phyloP scores from a whole-genome alignment of 768 basidiomycete genomes.

The Boletus edulis region DNA sequence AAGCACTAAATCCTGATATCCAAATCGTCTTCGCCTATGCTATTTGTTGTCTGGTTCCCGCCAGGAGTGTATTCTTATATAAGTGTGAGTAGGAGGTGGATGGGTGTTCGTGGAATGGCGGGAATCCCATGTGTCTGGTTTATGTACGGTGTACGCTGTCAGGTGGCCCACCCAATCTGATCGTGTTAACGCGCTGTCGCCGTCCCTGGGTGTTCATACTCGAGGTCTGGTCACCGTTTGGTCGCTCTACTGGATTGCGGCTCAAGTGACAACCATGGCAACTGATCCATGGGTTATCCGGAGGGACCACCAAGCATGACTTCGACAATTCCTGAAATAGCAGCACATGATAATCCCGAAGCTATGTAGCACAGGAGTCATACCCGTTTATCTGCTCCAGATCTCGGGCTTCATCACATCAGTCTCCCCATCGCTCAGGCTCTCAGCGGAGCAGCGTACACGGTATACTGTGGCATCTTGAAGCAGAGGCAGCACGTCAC shows the following conservation, averaged over 20 bases:
- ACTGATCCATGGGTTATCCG: too few species aligned
- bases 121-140: background rate
- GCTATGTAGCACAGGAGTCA: too few species aligned
- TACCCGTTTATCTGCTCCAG: too few species aligned
- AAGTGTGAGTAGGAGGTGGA: background rate
- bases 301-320: too few species aligned
- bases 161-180: background rate
- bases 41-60: background rate
- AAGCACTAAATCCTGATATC: constrained; percentile 6
- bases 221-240: too few species aligned
- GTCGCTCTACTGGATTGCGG: too few species aligned
- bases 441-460: constrained; percentile 33
- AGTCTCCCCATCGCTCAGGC: constrained; percentile 31
- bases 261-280: too few species aligned
- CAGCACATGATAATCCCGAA: too few species aligned
- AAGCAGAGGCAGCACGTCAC: too few species aligned
- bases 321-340: too few species aligned
- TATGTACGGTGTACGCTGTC: background rate
- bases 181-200: too few species aligned
- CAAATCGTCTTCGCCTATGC: background rate
- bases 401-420: constrained; percentile 25
- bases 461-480: constrained; percentile 31
- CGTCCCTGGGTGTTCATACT: too few species aligned
- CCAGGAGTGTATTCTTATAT: background rate
- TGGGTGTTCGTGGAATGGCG: background rate